Percentiles rank a stretch among this genome's conserved stretches.
Evolutionary conservation across 2,329 filamentous ascomycete genomes (phyloP).

Genomic region (Beauveria asiatica): DNA sequence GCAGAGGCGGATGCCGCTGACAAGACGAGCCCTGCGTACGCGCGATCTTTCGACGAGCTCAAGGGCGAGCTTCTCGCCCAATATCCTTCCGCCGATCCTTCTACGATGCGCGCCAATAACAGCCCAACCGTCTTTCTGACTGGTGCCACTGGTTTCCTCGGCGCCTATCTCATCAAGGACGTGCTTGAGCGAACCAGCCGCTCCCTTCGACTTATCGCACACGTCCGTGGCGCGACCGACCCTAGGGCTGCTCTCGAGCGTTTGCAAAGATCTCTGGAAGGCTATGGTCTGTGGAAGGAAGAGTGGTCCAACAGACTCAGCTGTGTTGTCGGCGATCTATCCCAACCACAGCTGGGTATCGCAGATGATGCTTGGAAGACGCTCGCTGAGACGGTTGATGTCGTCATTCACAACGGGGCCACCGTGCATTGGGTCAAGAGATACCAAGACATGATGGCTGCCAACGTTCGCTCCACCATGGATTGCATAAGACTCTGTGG

Average conservation of each 20-base stretch:
- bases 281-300: slow-evolving; percentile 23
- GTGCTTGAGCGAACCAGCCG: slow-evolving; percentile 42
- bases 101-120: slow-evolving; percentile 11
- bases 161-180: slow-evolving; percentile 70
- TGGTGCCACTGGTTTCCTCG: slow-evolving; percentile 71
- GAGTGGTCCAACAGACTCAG: slow-evolving; percentile 56
- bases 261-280: slow-evolving; percentile 75
- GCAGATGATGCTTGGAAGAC: slow-evolving; percentile 54
- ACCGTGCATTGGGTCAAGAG: slow-evolving; percentile 72
- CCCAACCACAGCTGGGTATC: slow-evolving; percentile 64
- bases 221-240: slow-evolving; percentile 61
- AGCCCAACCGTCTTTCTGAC: slow-evolving; percentile 65
- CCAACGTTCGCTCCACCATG: slow-evolving; percentile 77
- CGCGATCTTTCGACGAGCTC: slow-evolving; percentile 39
- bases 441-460: slow-evolving; percentile 61
- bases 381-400: slow-evolving; percentile 58
- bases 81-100: no score
- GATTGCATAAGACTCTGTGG: slow-evolving; percentile 68
- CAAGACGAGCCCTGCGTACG: no score
- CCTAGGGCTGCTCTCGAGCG: slow-evolving; percentile 52
- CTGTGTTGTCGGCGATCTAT: slow-evolving; percentile 65
- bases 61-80: no score
- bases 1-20: no score
- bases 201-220: slow-evolving; percentile 47
- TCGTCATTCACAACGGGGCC: slow-evolving; percentile 76